A percentile compares a stretch with the other conserved stretches of the same genome.
Conservation (phyloP, 345 rosid genomes). For the Tarenaya hassleriana region DNA sequence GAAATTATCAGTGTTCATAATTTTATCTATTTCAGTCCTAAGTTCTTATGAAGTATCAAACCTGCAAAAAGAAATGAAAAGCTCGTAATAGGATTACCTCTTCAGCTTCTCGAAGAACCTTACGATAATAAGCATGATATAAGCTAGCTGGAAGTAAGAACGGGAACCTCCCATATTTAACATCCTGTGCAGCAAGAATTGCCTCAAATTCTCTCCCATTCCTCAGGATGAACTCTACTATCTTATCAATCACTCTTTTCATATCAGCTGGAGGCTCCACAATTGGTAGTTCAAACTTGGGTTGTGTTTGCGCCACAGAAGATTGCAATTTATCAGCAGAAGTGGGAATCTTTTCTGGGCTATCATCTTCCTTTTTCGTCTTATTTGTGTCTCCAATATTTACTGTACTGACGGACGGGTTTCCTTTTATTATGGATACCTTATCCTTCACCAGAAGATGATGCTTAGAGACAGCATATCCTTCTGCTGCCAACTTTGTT, state of each 20-base stretch:
- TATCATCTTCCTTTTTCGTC: slow-evolving; percentile 37
- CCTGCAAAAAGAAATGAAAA: slow-evolving; percentile 1
- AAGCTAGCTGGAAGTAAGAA: slow-evolving; percentile 65
- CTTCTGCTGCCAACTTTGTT: slow-evolving; percentile 25
- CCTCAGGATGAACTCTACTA: slow-evolving; percentile 78
- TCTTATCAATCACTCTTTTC: slow-evolving; percentile 82
- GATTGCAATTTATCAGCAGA: slow-evolving; percentile 32
- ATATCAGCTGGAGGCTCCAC: slow-evolving; percentile 82
- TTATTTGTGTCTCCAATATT: slow-evolving; percentile 41
- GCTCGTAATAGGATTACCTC: slow-evolving; percentile 39
- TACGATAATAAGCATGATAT: slow-evolving; percentile 63
- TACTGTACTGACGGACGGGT: slow-evolving; percentile 37
- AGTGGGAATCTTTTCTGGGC: slow-evolving; percentile 20
- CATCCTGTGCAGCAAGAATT: slow-evolving; percentile 78
- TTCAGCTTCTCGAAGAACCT: slow-evolving; percentile 60
- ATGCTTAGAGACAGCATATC: slow-evolving; percentile 32
- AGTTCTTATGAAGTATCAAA: not conserved
- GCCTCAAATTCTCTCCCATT: slow-evolving; percentile 86
- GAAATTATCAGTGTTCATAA: too few relatives aligned
- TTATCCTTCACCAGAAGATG: slow-evolving; percentile 40
- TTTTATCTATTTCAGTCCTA: too few relatives aligned
- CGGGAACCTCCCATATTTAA: slow-evolving; percentile 72
- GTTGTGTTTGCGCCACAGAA: slow-evolving; percentile 26
- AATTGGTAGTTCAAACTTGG: slow-evolving; percentile 43
- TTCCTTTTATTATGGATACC: slow-evolving; percentile 40